Evolutionary conservation across 176 grass and related monocot species (phyloP).

Genomic region (sorghum (Sorghum bicolor)): Sorghum_bicolor_NCBIv3 NC_012877.2:17970001-17970500

Average conservation of each 20-base stretch:
- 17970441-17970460: constrained; percentile 41
- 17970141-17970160: no score
- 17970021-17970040: no score
- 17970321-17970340: background rate
- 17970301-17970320: background rate
- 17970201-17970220: background rate
- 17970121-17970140: no score
- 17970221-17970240: background rate
- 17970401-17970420: constrained; percentile 27
- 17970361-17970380: constrained; percentile 28
- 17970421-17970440: constrained; percentile 31
- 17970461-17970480: constrained; percentile 50
- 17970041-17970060: no score
- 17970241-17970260: no score
- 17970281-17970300: background rate
- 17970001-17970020: no score
- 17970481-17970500: constrained; percentile 63
- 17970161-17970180: no score
- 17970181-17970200: no score
- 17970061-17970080: no score
- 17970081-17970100: no score
- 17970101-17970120: no score
- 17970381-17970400: constrained; percentile 29
- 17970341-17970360: constrained; percentile 9
- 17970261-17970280: background rate